Evolutionary conservation across 2,329 filamentous ascomycete species (phyloP), one percentile per base, ranked within the genome.

Genomic region (Trichoderma sp.): DNA sequence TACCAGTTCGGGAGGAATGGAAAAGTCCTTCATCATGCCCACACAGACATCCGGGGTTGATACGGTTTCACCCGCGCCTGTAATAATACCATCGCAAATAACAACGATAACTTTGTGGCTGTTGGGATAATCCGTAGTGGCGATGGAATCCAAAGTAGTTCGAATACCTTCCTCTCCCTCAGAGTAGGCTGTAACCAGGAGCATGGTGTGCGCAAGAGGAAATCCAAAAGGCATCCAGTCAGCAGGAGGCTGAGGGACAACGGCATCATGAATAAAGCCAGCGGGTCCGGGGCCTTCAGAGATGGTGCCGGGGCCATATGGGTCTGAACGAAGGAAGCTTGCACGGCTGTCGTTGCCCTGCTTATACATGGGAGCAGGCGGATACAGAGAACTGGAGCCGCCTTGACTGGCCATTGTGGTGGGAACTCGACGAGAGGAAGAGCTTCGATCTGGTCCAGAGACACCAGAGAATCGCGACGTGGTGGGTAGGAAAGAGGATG

Each of bases 221-320:
- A 93, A 99, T 1, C 95, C 96, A 78, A 97, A 98, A 0, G 96
- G 96, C 82, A 97, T 94, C 91, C 94, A 99, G 79, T 99, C 96
- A 3, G 94, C 90, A 10, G 96, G 96, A 47, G 96, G 96, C 77
- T 99, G 96, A 35, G 96, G 95, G 59, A 99, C 94, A 52, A 99
- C 96, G 49, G 92, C 87, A 79, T 97, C 94, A 78, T 98, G 95
- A 68, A 98, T 96, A 79, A 97, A 97, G n/a, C 94, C 95, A 40
- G 93, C 89, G 8, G 95, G 93, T 7, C 94, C 94, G 49, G 91
- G 88, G 0, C 89, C 91, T 60, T 95, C 93, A 13, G 86, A 80
- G 66, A 79, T 86, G 31, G 88, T 86, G 53, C 85, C 86, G 69
- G 77, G 81, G 5, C 80, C 81, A 74, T 88, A 88, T 0, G 85